Percentiles rank a stretch among this genome's conserved stretches.
phyloP scores from a whole-genome alignment of 148 eudicot species.

The Mesembryanthemum crystallinum region DNA sequence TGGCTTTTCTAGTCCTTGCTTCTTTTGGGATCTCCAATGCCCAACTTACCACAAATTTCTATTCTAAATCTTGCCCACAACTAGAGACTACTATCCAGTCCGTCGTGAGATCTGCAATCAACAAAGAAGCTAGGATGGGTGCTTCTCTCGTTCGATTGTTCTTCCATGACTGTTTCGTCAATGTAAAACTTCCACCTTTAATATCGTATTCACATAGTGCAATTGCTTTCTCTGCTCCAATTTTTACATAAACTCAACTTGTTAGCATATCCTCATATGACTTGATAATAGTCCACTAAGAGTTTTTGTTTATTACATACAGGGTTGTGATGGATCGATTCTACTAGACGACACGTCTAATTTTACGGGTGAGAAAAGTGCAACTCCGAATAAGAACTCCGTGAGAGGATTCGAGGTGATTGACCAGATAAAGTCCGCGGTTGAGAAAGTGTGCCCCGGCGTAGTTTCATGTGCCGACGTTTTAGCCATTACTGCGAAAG shows the following conservation, averaged over 20 bases:
- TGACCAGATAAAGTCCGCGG: constrained; percentile 65
- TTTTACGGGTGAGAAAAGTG: constrained; percentile 62
- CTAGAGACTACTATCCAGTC: constrained; percentile 43
- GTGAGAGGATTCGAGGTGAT: constrained; percentile 71
- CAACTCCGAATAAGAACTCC: constrained; percentile 58
- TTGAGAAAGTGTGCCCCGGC: constrained; percentile 70
- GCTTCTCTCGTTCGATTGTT: constrained; percentile 81
- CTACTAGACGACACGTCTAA: constrained; percentile 67
- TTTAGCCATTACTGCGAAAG: constrained; percentile 68
- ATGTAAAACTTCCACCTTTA: constrained; percentile 34
- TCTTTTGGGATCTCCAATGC: constrained; percentile 57
- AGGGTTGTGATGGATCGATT: constrained; percentile 89
- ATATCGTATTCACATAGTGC: background rate
- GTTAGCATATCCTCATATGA: no score
- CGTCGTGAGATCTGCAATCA: constrained; percentile 51
- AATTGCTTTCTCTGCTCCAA: no score
- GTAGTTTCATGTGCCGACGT: constrained; percentile 87
- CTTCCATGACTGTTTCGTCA: constrained; percentile 92
- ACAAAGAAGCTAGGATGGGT: constrained; percentile 75
- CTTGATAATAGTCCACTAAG: background rate
- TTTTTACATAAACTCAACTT: no score
- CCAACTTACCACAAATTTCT: constrained; percentile 56
- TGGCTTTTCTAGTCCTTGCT: constrained; percentile 29
- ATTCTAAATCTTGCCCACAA: constrained; percentile 68
- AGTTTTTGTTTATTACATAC: background rate